A percentile compares a stretch with the other conserved stretches of the same genome.
Conservation (phyloP, 305 asterid species). For the Solanum hybrid region DNA sequence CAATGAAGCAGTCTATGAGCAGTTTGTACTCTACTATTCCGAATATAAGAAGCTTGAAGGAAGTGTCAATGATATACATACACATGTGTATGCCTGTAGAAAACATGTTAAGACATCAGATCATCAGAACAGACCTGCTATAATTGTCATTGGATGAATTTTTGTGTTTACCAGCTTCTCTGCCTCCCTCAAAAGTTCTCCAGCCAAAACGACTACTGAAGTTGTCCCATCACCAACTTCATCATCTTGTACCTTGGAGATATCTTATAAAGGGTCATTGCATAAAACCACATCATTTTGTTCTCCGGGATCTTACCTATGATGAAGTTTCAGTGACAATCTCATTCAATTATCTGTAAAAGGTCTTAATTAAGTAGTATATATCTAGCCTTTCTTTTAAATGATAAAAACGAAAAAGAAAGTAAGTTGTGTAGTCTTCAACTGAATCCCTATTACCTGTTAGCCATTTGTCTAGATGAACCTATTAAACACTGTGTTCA, state of each 20-base stretch:
- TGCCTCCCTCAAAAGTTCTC: constrained; percentile 90
- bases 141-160: constrained; percentile 91
- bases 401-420: background rate
- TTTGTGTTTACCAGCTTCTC: constrained; percentile 80
- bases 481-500: background rate
- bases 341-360: background rate
- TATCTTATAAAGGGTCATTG: constrained; percentile 42
- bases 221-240: constrained; percentile 99
- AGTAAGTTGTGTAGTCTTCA: background rate
- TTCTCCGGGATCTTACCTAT: background rate
- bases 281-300: background rate
- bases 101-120: background rate
- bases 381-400: background rate
- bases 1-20: background rate
- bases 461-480: background rate
- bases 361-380: background rate
- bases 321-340: background rate
- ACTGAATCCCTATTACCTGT: background rate
- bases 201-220: constrained; percentile 90
- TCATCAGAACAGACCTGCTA: constrained; percentile 41
- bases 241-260: constrained; percentile 93
- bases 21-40: background rate
- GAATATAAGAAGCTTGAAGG: background rate
- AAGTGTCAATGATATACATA: background rate
- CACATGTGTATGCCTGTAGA: background rate